Evolutionary conservation across 257 asterid genomes (phyloP), one percentile per base, ranked within the genome.

Genomic region (Ligustrum vulgare): DNA sequence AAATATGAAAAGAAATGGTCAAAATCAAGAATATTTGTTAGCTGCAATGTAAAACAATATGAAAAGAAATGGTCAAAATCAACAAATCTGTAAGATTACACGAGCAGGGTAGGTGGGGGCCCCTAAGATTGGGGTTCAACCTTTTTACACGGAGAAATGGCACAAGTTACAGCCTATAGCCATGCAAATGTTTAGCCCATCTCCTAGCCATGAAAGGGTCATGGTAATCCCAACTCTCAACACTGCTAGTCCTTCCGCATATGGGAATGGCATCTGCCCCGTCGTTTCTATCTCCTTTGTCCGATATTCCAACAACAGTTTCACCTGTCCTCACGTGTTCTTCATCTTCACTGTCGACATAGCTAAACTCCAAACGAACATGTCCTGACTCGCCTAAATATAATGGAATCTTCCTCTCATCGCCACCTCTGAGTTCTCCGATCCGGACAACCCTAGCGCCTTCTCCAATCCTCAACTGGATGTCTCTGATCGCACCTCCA

Each of bases 161-260:
- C 67, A 67, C 31, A 8, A 34, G 58, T 81, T 84, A 88, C 36
- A 89, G 81, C 83, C 94, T 86, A 77, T 89, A 89, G 8, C 89
- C 98, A 77, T 92, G 98, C 81, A 92, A 84, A 85, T 91, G 97
- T 74, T 89, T 92, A 15, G 97, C 98, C 98, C 98, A 93, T 88
- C 98, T 88, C 82, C 97, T 94, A 23, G 98, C 96, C 98, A 92
- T 92, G 85, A 88, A 88, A 25, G 91, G 86, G 74, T 92, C 96
- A 78, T 89, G 94, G 62, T 87, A 91, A 67, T 92, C 97, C 98
- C 97, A 92, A 76, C 71, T 80, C 72, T 88, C 96, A n/a, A 72
- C 97, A 58, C 88, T 82, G 84, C 97, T 91, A 76, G 81, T 80
- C 77, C 96, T 89, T 25, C 89, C 93, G 16, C 89, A 89, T 0